Evolutionary conservation across 2,329 filamentous ascomycete genomes (phyloP).

Genomic region (Hypoxylon sp.): DNA sequence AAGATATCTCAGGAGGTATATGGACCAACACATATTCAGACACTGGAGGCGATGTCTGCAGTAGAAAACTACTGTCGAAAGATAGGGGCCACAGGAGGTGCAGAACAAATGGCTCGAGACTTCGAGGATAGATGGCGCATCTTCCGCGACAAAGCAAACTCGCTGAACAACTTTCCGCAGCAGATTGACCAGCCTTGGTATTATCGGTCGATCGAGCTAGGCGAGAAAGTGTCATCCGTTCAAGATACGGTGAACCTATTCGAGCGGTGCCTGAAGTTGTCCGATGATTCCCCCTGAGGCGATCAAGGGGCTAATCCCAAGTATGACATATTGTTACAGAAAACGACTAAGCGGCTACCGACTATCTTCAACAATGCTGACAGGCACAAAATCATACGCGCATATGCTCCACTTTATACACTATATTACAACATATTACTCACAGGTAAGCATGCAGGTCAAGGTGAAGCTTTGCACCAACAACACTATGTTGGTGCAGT

Average conservation of each 20-base stretch:
- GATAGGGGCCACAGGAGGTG: slow-evolving; percentile 38
- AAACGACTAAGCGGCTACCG: background rate
- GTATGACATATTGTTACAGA: background rate
- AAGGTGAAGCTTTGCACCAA: background rate
- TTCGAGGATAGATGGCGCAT: slow-evolving; percentile 45
- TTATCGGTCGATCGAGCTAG: slow-evolving; percentile 49
- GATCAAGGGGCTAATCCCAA: background rate
- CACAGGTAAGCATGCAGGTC: slow-evolving; percentile 4
- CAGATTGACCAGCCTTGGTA: slow-evolving; percentile 51
- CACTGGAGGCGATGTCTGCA: slow-evolving; percentile 51
- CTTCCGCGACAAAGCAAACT: slow-evolving; percentile 39
- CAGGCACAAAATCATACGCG: background rate
- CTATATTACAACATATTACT: background rate
- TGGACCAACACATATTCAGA: slow-evolving; percentile 50
- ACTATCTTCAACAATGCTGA: background rate
- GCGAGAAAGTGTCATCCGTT: slow-evolving; percentile 47
- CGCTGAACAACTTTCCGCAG: slow-evolving; percentile 46
- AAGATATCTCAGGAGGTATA: slow-evolving; percentile 46
- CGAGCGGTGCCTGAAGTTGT: slow-evolving; percentile 43
- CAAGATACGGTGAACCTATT: slow-evolving; percentile 49
- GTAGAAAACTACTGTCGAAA: slow-evolving; percentile 45
- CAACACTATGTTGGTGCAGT: background rate
- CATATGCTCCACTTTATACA: background rate
- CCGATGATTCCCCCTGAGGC: slow-evolving; percentile 27
- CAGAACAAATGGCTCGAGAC: slow-evolving; percentile 39